phyloP scores from a whole-genome alignment of 768 basidiomycete genomes.

The Cystobasidiopsis lactophilus region DNA sequence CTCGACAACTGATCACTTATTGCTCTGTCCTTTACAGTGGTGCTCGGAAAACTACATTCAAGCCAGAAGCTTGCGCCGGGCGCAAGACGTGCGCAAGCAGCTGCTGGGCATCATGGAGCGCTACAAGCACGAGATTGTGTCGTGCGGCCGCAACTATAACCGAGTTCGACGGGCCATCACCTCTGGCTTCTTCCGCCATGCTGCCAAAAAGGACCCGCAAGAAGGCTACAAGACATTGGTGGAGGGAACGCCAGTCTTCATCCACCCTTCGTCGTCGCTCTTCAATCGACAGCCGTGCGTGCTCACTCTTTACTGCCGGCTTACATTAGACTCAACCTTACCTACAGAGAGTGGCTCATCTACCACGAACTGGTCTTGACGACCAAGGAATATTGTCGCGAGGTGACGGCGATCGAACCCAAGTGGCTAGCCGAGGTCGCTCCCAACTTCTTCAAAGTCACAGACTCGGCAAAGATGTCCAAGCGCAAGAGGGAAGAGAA shows the following conservation, averaged over 20 bases:
- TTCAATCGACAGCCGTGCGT: conserved; percentile 68
- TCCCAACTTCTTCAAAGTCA: conserved; percentile 95
- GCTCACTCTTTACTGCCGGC: no score
- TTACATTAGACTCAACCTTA: no score
- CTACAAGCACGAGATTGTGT: conserved; percentile 86
- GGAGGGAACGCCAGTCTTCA: conserved; percentile 95
- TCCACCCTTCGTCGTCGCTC: conserved; percentile 75
- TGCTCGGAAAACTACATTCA: conserved; percentile 99
- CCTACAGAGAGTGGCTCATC: conserved; percentile 50
- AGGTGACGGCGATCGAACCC: conserved; percentile 79
- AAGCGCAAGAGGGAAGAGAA: conserved; percentile 90
- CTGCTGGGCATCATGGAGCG: conserved; percentile 96
- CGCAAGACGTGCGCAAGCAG: conserved; percentile 95
- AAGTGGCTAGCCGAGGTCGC: conserved; percentile 98
- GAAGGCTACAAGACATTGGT: conserved; percentile 86
- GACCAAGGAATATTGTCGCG: conserved; percentile 75
- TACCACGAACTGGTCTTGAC: conserved; percentile 93
- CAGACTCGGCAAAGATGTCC: conserved; percentile 91
- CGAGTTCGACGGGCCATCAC: conserved; percentile 83
- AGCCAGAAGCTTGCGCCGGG: conserved; percentile 84
- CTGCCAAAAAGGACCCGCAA: conserved; percentile 82
- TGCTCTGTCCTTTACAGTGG: conserved; percentile 31
- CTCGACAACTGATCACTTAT: no score
- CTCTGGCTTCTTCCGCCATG: conserved; percentile 91
- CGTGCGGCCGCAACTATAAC: conserved; percentile 73